Conservation (phyloP, 345 rosid species). For the Reutealis trisperma region DNA sequence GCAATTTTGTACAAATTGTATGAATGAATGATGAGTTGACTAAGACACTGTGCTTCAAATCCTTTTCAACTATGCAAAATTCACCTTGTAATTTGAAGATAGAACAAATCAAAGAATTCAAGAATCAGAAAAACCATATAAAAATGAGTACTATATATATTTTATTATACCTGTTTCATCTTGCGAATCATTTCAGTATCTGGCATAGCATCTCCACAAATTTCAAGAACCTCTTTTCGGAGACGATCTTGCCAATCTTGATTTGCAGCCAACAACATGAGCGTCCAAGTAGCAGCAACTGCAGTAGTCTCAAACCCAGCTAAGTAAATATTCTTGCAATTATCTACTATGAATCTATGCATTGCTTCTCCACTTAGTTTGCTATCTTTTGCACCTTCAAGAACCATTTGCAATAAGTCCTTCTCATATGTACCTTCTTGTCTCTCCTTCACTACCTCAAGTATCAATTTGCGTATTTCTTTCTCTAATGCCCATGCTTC, state of each 20-base stretch:
- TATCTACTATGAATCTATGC: conserved; percentile 43
- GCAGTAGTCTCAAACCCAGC: conserved; percentile 54
- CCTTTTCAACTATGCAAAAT: no score
- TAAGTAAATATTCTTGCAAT: conserved; percentile 51
- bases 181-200: conserved; percentile 29
- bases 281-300: conserved; percentile 43
- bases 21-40: no score
- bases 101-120: no score
- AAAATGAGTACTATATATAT: no score
- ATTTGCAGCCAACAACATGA: conserved; percentile 49
- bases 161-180: conserved; percentile 39
- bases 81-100: no score
- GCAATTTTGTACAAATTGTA: no score
- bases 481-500: conserved; percentile 44
- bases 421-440: conserved; percentile 19
- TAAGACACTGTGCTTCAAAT: background rate
- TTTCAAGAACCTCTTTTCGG: conserved; percentile 38
- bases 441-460: conserved; percentile 37
- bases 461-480: conserved; percentile 30
- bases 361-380: conserved; percentile 22
- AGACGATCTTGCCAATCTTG: conserved; percentile 52
- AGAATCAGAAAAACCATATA: no score
- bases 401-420: conserved; percentile 40
- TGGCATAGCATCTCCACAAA: conserved; percentile 29
- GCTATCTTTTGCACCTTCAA: conserved; percentile 36